Conservation (phyloP, 257 asterid species). For the Forsythia viridissima region DNA sequence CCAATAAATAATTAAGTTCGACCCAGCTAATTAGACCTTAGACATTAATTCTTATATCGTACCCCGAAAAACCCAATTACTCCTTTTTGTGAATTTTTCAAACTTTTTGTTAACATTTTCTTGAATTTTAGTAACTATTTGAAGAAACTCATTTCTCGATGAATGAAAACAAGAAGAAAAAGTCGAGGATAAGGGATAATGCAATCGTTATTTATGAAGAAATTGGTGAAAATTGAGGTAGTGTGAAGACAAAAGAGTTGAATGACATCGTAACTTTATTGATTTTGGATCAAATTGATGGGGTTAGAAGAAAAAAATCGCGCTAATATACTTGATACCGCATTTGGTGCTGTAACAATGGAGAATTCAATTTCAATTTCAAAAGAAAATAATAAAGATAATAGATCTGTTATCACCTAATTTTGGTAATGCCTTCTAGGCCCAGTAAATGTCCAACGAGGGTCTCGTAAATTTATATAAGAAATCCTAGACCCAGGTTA, state of each 20-base stretch:
- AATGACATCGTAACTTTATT: conserved; percentile 76
- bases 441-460: no score
- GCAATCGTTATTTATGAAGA: conserved; percentile 14
- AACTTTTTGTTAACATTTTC: not conserved
- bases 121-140: not conserved
- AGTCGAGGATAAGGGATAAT: conserved; percentile 42
- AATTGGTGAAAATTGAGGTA: conserved; percentile 33
- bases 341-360: conserved; percentile 29
- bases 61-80: conserved; percentile 13
- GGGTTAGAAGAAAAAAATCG: conserved; percentile 49
- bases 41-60: not conserved
- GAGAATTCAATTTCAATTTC: conserved; percentile 12
- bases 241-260: conserved; percentile 69
- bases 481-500: no score
- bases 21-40: no score
- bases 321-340: conserved; percentile 38
- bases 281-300: conserved; percentile 47
- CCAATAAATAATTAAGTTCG: no score
- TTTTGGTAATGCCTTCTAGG: no score
- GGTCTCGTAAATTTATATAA: no score
- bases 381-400: not conserved
- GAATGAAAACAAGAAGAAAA: conserved; percentile 49
- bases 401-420: no score
- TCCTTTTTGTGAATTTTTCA: not conserved
- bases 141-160: conserved; percentile 28